These are phyloP conservation scores for Zygotorulaspora mrakii DNA, from an alignment of 1,139 yeast species.

Conservation along the genomic window DNA sequence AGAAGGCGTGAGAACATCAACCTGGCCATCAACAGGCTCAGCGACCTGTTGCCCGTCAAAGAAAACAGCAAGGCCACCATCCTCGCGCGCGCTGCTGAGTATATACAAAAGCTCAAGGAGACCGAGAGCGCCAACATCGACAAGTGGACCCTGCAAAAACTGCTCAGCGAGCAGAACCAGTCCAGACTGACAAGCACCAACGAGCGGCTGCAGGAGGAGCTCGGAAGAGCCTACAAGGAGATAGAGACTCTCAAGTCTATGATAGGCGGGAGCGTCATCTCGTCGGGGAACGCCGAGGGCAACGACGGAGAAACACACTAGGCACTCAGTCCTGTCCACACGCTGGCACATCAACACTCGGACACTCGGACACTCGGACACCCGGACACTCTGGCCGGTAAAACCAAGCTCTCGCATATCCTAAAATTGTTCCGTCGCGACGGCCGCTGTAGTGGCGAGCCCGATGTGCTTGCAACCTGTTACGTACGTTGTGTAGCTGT, in stretches of 20 bases:
- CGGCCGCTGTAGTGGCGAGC: too few relatives aligned
- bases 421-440: too few relatives aligned
- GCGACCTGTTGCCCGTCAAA: slow-evolving; percentile 73
- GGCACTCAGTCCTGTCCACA: too few relatives aligned
- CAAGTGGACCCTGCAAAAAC: slow-evolving; percentile 90
- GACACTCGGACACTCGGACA: too few relatives aligned
- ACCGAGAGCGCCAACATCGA: slow-evolving; percentile 84
- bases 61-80: slow-evolving; percentile 93
- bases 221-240: slow-evolving; percentile 90
- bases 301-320: too few relatives aligned
- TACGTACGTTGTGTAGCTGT: too few relatives aligned
- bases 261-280: slow-evolving; percentile 25
- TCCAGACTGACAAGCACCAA: slow-evolving; percentile 73
- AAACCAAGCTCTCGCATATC: too few relatives aligned
- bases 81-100: slow-evolving; percentile 81
- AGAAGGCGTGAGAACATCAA: slow-evolving; percentile 92
- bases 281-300: neutral
- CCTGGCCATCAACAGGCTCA: slow-evolving; percentile 79
- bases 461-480: too few relatives aligned
- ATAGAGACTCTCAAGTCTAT: slow-evolving; percentile 70
- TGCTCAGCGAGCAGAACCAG: slow-evolving; percentile 86
- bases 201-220: slow-evolving; percentile 73
- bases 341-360: too few relatives aligned
- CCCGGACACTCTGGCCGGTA: too few relatives aligned
- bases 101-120: slow-evolving; percentile 81